Conservation (phyloP, 805 yeast genomes). For the Metschnikowia drakensbergensis region DNA sequence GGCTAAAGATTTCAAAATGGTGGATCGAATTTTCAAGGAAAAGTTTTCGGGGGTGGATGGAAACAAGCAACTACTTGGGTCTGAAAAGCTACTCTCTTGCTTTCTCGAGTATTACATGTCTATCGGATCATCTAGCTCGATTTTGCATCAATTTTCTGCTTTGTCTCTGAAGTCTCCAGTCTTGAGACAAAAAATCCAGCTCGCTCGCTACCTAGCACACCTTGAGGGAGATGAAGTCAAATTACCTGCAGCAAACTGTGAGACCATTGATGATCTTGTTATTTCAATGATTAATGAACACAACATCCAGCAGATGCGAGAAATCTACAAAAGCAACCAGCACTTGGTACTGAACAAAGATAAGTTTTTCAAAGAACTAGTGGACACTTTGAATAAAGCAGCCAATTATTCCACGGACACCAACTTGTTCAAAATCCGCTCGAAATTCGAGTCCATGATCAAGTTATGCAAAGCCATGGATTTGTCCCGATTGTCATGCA, state of each 20-base stretch:
- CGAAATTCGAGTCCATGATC: slow-evolving; percentile 23
- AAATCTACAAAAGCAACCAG: slow-evolving; percentile 10
- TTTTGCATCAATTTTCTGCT: slow-evolving; percentile 18
- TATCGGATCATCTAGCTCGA: slow-evolving; percentile 17
- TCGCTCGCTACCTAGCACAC: slow-evolving; percentile 21
- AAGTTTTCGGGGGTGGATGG: slow-evolving; percentile 13
- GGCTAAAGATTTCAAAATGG: slow-evolving; percentile 12
- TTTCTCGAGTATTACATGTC: slow-evolving; percentile 24
- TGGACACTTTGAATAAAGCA: slow-evolving; percentile 17
- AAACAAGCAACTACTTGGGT: slow-evolving; percentile 14
- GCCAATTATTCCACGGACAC: slow-evolving; percentile 7
- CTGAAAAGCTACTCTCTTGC: slow-evolving; percentile 18
- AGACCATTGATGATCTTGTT: slow-evolving; percentile 6
- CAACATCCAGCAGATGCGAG: slow-evolving; percentile 16
- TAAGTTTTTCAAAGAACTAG: slow-evolving; percentile 9
- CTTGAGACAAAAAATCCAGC: slow-evolving; percentile 17
- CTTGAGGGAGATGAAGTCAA: slow-evolving; percentile 10
- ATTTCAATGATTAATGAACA: slow-evolving; percentile 10
- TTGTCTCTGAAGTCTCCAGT: slow-evolving; percentile 14
- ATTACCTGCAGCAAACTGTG: not conserved
- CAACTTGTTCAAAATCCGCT: not conserved
- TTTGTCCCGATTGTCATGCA: slow-evolving; percentile 19
- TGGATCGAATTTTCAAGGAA: slow-evolving; percentile 18
- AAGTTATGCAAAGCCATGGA: slow-evolving; percentile 23
- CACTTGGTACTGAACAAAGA: slow-evolving; percentile 11